A percentile compares a stretch with the other conserved stretches of the same genome.
Conservation (phyloP, 495 filamentous ascomycete species). For the Symbiotaphrina buchneri region DNA sequence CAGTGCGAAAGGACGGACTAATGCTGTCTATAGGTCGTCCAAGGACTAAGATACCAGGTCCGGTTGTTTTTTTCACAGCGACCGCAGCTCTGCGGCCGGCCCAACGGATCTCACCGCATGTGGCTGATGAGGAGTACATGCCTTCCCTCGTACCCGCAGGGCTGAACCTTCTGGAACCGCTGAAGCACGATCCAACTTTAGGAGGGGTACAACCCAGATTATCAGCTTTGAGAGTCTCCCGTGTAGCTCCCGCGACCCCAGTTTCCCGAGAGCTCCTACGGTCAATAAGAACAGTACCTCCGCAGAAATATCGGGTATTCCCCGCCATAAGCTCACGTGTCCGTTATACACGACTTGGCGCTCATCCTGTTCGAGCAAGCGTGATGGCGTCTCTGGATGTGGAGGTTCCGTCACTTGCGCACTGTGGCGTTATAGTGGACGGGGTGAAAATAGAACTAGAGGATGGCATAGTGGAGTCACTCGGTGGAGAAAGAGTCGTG, state of each 20-base stretch:
- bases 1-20: neutral
- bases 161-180: slow-evolving; percentile 61
- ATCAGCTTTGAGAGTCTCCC: slow-evolving; percentile 56
- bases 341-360: slow-evolving; percentile 52
- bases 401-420: slow-evolving; percentile 67
- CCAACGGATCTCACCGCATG: slow-evolving; percentile 22
- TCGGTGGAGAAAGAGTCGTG: slow-evolving; percentile 35
- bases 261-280: slow-evolving; percentile 32
- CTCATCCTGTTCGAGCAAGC: slow-evolving; percentile 34
- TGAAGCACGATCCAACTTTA: slow-evolving; percentile 44
- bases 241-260: slow-evolving; percentile 44
- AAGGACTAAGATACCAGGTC: slow-evolving; percentile 53
- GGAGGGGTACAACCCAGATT: slow-evolving; percentile 45
- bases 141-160: slow-evolving; percentile 52
- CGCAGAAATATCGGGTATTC: slow-evolving; percentile 44
- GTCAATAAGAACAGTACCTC: slow-evolving; percentile 34
- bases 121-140: slow-evolving; percentile 47
- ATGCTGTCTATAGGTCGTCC: slow-evolving; percentile 29
- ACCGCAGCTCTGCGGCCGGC: slow-evolving; percentile 41
- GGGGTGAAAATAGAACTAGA: slow-evolving; percentile 39
- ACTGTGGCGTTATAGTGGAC: slow-evolving; percentile 45
- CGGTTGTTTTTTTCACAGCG: slow-evolving; percentile 54
- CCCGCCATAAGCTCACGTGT: slow-evolving; percentile 71
- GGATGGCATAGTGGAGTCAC: slow-evolving; percentile 42
- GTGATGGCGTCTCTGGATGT: slow-evolving; percentile 69